Evolutionary conservation across 2,329 filamentous ascomycete species (phyloP).

Genomic region (Graphiopsis chlorocephala): DNA sequence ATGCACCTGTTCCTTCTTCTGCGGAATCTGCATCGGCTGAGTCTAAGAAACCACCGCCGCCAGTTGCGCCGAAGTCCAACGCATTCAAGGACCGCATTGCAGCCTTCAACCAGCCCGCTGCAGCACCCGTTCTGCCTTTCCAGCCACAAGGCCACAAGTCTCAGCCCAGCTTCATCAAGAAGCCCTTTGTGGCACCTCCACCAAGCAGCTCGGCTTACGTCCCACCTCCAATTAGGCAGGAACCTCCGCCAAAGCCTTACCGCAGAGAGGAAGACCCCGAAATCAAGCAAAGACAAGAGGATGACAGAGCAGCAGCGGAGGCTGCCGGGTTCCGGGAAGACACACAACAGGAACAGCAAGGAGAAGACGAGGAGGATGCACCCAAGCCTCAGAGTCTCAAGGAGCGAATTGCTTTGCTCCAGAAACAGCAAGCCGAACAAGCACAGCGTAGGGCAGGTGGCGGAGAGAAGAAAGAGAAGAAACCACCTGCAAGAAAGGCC

Average conservation of each 20-base stretch:
- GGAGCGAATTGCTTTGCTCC: constrained; percentile 88
- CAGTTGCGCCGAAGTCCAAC: constrained; percentile 65
- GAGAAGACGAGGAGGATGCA: constrained; percentile 67
- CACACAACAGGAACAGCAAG: constrained; percentile 43
- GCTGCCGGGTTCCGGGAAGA: constrained; percentile 56
- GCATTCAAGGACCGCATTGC: constrained; percentile 96
- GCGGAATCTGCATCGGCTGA: constrained; percentile 40
- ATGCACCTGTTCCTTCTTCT: constrained; percentile 35
- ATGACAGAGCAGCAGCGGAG: constrained; percentile 65
- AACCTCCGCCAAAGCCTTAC: constrained; percentile 71
- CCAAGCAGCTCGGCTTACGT: constrained; percentile 90
- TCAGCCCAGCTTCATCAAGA: constrained; percentile 71
- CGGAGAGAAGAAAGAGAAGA: constrained; percentile 83
- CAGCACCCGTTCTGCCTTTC: constrained; percentile 83
- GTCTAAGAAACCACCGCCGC: constrained; percentile 61
- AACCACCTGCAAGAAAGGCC: constrained; percentile 59
- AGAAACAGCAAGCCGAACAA: constrained; percentile 90
- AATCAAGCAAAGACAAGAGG: constrained; percentile 60
- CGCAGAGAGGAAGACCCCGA: constrained; percentile 81
- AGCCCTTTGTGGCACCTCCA: constrained; percentile 92
- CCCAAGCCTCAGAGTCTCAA: constrained; percentile 92
- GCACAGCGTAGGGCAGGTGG: constrained; percentile 78
- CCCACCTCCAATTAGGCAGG: constrained; percentile 66
- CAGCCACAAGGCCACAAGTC: constrained; percentile 66
- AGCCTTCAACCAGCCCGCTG: constrained; percentile 88